Conservation (phyloP, 2,329 filamentous ascomycete genomes). For the Phoma sp. region DNA sequence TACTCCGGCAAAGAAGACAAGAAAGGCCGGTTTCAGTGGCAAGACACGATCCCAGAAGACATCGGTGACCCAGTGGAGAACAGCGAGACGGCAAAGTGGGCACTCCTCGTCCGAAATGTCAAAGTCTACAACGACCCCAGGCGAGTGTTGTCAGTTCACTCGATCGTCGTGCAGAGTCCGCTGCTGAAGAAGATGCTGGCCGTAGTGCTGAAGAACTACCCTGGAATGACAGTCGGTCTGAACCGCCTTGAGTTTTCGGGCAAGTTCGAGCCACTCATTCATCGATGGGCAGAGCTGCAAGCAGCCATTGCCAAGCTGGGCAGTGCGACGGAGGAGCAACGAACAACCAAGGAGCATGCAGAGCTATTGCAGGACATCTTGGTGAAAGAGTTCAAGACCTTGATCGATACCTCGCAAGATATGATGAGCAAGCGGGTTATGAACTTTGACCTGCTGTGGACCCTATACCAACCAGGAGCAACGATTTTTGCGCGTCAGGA, state of each 20-base stretch:
- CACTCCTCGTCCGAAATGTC: conserved; percentile 51
- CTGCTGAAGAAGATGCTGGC: conserved; percentile 64
- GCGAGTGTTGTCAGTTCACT: conserved; percentile 67
- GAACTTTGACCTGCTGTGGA: conserved; percentile 52
- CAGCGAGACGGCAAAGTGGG: conserved; percentile 65
- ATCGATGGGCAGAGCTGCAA: conserved; percentile 61
- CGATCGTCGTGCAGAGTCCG: conserved; percentile 69
- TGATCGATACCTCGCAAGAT: conserved; percentile 49
- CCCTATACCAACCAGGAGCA: conserved; percentile 48
- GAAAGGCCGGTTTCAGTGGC: conserved; percentile 36
- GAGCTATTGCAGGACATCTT: conserved; percentile 47
- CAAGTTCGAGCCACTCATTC: conserved; percentile 69
- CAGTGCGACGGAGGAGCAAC: conserved; percentile 22
- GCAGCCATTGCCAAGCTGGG: conserved; percentile 8
- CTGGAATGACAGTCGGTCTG: conserved; percentile 65
- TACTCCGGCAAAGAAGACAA: conserved; percentile 34
- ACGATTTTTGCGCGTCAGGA: conserved; percentile 33
- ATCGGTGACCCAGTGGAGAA: conserved; percentile 58
- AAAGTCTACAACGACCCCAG: conserved; percentile 55
- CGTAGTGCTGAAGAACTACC: conserved; percentile 63
- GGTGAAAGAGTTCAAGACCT: conserved; percentile 46
- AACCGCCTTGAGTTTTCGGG: conserved; percentile 66
- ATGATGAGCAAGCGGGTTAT: conserved; percentile 45
- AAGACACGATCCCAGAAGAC: conserved; percentile 32
- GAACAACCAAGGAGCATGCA: conserved; percentile 41